Conservation (phyloP, 805 yeast genomes). For the Sungouiozyma ichnusensis region DNA sequence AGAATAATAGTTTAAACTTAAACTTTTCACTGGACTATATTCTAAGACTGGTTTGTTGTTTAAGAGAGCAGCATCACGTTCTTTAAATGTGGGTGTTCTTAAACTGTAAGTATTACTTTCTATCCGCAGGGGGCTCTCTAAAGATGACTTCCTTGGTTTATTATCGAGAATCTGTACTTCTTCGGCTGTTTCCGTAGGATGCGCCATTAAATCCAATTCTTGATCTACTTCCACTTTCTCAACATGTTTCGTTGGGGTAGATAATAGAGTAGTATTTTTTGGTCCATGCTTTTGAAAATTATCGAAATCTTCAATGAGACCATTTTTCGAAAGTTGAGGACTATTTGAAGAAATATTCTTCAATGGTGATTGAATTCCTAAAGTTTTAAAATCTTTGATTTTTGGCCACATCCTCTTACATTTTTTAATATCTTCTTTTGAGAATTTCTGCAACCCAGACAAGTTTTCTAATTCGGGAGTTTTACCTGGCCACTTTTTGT, state of each 20-base stretch:
- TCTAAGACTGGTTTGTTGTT: constrained; percentile 11
- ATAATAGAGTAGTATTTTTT: not conserved
- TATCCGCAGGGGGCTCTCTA: constrained; percentile 1
- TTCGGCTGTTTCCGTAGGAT: not conserved
- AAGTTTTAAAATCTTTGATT: constrained; percentile 65
- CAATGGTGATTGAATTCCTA: constrained; percentile 23
- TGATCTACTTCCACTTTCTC: not conserved
- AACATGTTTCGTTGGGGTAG: not conserved
- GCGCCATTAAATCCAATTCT: not conserved
- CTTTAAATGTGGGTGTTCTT: constrained; percentile 7
- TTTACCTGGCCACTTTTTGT: constrained; percentile 38
- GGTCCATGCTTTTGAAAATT: constrained; percentile 1
- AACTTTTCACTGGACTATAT: constrained; percentile 20
- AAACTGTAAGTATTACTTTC: not conserved
- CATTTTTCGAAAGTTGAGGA: constrained; percentile 4
- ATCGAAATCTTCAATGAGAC: constrained; percentile 19
- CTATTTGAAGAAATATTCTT: not conserved
- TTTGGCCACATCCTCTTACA: constrained; percentile 57
- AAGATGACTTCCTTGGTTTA: not conserved
- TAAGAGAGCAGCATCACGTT: constrained; percentile 4
- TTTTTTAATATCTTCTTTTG: constrained; percentile 54
- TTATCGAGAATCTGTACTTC: not conserved
- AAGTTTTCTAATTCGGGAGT: constrained; percentile 55
- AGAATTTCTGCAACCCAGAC: constrained; percentile 48
- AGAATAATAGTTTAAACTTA: constrained; percentile 25